Evolutionary conservation across 2,329 filamentous ascomycete species (phyloP).

Genomic region (Penicillium sp.): DNA sequence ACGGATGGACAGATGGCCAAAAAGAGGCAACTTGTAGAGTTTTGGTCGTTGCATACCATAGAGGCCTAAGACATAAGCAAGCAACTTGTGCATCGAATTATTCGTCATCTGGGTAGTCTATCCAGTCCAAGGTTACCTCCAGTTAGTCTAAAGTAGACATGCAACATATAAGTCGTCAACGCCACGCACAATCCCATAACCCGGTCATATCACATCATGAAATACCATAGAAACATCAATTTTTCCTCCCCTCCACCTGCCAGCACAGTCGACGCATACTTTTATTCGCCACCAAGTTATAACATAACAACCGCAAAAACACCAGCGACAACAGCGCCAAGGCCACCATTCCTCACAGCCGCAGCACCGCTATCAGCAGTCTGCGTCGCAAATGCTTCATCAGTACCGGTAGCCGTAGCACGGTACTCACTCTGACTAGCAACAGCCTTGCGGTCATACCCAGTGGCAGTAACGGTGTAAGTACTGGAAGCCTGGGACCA

Average conservation of each 20-base stretch:
- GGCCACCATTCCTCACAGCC: neutral
- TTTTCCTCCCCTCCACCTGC: too few species aligned
- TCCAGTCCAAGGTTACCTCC: neutral
- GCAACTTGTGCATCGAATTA: neutral
- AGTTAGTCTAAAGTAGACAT: neutral
- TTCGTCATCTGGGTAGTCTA: neutral
- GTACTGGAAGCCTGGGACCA: slow-evolving; percentile 36
- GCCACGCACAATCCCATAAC: neutral
- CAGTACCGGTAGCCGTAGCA: slow-evolving; percentile 18
- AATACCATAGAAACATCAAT: neutral
- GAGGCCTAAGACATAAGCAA: neutral
- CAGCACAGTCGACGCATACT: neutral
- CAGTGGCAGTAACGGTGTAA: slow-evolving; percentile 40
- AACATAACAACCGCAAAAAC: slow-evolving; percentile 10
- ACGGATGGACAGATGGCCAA: neutral
- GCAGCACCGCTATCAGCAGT: slow-evolving; percentile 9
- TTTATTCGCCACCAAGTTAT: slow-evolving; percentile 1
- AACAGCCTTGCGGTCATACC: slow-evolving; percentile 25
- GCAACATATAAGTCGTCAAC: neutral
- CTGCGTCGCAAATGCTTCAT: slow-evolving; percentile 7
- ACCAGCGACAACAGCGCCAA: slow-evolving; percentile 8
- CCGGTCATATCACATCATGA: neutral
- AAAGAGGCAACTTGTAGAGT: neutral
- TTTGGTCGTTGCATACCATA: neutral
- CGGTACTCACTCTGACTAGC: slow-evolving; percentile 16